phyloP scores from a whole-genome alignment of 2,329 filamentous ascomycete species.

The Penicillium decumbens region DNA sequence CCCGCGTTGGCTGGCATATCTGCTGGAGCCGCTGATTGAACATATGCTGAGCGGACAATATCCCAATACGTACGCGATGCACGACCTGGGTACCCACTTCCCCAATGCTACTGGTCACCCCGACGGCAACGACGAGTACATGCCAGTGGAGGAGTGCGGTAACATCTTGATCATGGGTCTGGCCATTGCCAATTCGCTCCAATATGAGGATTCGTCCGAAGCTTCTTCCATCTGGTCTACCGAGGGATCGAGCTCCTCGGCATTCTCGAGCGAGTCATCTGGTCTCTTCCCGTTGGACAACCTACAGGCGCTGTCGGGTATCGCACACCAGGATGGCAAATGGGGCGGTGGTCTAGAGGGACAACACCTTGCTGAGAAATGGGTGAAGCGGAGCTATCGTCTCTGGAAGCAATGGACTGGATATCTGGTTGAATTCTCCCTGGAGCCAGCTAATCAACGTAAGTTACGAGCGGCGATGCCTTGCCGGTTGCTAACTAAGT shows the following conservation, averaged over 20 bases:
- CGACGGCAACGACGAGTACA: slow-evolving; percentile 52
- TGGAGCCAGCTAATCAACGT: slow-evolving; percentile 70
- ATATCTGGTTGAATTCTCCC: slow-evolving; percentile 69
- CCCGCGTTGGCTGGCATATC: slow-evolving; percentile 71
- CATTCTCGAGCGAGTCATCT: slow-evolving; percentile 20
- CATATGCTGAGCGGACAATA: slow-evolving; percentile 79
- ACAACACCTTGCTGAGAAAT: slow-evolving; percentile 55
- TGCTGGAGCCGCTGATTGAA: slow-evolving; percentile 74
- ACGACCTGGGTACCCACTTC: slow-evolving; percentile 52
- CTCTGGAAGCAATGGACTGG: slow-evolving; percentile 74
- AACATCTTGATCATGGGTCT: slow-evolving; percentile 80
- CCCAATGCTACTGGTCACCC: slow-evolving; percentile 54
- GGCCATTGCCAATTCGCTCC: slow-evolving; percentile 69
- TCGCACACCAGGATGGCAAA: slow-evolving; percentile 56
- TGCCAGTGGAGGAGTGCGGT: slow-evolving; percentile 59
- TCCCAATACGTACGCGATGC: slow-evolving; percentile 60
- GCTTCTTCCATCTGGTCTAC: slow-evolving; percentile 58
- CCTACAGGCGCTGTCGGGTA: slow-evolving; percentile 48
- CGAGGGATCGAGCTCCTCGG: slow-evolving; percentile 24
- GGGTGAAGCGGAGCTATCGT: slow-evolving; percentile 64
- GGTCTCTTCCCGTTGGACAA: slow-evolving; percentile 47
- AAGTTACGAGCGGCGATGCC: slow-evolving; percentile 20
- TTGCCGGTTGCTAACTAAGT: slow-evolving; percentile 1
- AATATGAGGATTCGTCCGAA: slow-evolving; percentile 54
- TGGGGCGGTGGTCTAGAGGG: slow-evolving; percentile 56